Percentiles rank a stretch among this genome's conserved stretches.
phyloP scores from a whole-genome alignment of 768 basidiomycete species.

The Hemileccinum impolitum region DNA sequence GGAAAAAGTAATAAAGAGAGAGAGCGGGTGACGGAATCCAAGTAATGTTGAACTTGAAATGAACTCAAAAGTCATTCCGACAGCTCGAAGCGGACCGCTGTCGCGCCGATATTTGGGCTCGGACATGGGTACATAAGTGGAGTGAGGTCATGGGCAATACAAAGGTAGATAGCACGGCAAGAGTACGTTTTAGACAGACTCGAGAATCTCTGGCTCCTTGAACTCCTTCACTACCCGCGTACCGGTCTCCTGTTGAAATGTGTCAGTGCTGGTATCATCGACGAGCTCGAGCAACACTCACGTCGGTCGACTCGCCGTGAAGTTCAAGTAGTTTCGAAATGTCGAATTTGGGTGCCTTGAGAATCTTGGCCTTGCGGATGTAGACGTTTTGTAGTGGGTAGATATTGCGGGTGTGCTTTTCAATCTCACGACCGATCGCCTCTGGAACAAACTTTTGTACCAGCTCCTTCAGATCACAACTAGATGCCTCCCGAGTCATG shows the following conservation, averaged over 20 bases:
- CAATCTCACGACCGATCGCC: constrained; percentile 98
- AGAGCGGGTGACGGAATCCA: no score
- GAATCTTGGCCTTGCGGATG: constrained; percentile 98
- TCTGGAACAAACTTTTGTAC: constrained; percentile 99
- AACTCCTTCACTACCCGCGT: constrained; percentile 93
- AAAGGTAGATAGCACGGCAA: constrained; percentile 32
- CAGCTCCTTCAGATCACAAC: constrained; percentile 95
- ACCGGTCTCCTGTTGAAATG: constrained; percentile 74
- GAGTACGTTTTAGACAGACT: constrained; percentile 70
- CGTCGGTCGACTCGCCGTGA: constrained; percentile 93
- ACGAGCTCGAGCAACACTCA: constrained; percentile 37
- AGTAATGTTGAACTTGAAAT: no score
- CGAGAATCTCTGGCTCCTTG: constrained; percentile 95
- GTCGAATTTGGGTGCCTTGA: constrained; percentile 97
- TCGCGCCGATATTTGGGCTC: neutral
- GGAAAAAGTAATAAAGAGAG: constrained; percentile 2
- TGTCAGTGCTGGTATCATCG: constrained; percentile 3
- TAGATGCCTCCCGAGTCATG: constrained; percentile 92
- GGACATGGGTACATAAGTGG: constrained; percentile 23
- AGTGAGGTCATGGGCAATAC: constrained; percentile 35
- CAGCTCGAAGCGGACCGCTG: no score
- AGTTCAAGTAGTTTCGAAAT: constrained; percentile 93
- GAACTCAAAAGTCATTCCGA: no score
- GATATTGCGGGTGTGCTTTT: constrained; percentile 95
- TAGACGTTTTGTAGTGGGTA: constrained; percentile 99